Base-by-base conservation (phyloP, 2,329 filamentous ascomycete genomes). In the Fonsecaea pedrosoi region DNA sequence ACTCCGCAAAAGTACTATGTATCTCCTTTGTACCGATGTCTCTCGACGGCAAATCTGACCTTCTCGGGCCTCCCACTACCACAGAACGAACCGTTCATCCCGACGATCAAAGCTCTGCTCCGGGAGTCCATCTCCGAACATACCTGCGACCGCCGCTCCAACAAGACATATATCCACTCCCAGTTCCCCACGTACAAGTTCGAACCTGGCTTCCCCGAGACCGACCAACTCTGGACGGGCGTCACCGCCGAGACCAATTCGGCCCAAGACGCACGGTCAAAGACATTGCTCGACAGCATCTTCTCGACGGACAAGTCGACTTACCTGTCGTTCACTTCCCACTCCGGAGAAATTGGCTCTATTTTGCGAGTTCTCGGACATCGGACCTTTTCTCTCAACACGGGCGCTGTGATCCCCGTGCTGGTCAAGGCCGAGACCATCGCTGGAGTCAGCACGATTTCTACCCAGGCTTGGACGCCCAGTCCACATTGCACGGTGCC, bases 121-220 rank as follows among this genome's bases (percentile, higher is more conserved):
- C 80, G 87, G 12, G 87, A 89, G 76, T 84, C 84, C 0, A 81
- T 88, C 61, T 86, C 85, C 18, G 81, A 85, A 34, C 87, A 89
- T 74, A 89, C 87, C 0, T 89, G 87, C 74, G 86, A 89, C 75
- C 81, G 82, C 13, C 81, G 87, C 9, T 84, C 82, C 45, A 78
- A 76, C 67, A 81, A 79, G 65, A 78, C 82, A 0, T 79, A 76
- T 54, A 87, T 89, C 65, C 73, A 75, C 12, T 45, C 73, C 1
- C 78, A 79, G 55, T 87, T 84, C 70, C 85, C 86, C 0, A 70
- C 70, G 1, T 87, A 82, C 74, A 74, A 60, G 0, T 81, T 89
- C 69, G 86, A 89, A 71, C 71, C 75, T 3, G 82, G 80, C 0
- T 88, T 89, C 65, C 70, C 79, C 0, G 85, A 88, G 69, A 70